Conservation (phyloP, 2,329 filamentous ascomycete genomes). For the Neofusicoccum sp. region DNA sequence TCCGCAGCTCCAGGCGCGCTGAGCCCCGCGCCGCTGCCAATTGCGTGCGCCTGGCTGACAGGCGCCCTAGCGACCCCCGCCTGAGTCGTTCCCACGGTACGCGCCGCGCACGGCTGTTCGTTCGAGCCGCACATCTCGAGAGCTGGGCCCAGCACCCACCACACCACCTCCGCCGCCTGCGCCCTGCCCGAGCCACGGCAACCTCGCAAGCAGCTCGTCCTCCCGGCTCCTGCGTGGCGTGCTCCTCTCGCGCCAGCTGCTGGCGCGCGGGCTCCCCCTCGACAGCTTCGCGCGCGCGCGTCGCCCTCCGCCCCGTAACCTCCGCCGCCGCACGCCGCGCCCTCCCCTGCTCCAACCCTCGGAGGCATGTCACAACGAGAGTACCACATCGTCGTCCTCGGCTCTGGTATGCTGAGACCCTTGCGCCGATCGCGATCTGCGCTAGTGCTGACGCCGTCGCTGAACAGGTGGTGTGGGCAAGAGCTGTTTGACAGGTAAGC, state of each 20-base stretch:
- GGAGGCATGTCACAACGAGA: constrained; percentile 41
- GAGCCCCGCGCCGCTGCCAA: constrained; percentile 1
- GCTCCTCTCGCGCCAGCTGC: constrained; percentile 8
- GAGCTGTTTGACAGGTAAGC: constrained; percentile 82
- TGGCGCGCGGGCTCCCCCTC: constrained; percentile 11
- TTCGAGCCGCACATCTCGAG: constrained; percentile 15
- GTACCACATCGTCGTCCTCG: constrained; percentile 45
- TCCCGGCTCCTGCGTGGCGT: constrained; percentile 10
- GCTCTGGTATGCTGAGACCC: constrained; percentile 34
- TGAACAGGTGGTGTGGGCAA: constrained; percentile 79
- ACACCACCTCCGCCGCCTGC: constrained; percentile 13
- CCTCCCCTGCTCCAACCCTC: neutral
- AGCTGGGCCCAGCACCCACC: constrained; percentile 4
- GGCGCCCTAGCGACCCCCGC: constrained; percentile 17
- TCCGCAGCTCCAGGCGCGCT: neutral
- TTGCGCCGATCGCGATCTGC: constrained; percentile 20
- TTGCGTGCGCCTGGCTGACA: constrained; percentile 16
- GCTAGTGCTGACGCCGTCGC: constrained; percentile 14
- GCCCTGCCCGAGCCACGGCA: constrained; percentile 8
- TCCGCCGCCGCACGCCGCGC: neutral
- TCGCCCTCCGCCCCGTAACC: neutral
- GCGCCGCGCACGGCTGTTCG: constrained; percentile 16
- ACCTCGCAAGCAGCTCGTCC: neutral
- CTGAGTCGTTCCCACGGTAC: constrained; percentile 14
- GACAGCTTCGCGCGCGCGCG: neutral